These are phyloP conservation scores for Mycosphaerelloides madeirae DNA, from an alignment of 2,329 filamentous ascomycete genomes.

Conservation along the genomic window DNA sequence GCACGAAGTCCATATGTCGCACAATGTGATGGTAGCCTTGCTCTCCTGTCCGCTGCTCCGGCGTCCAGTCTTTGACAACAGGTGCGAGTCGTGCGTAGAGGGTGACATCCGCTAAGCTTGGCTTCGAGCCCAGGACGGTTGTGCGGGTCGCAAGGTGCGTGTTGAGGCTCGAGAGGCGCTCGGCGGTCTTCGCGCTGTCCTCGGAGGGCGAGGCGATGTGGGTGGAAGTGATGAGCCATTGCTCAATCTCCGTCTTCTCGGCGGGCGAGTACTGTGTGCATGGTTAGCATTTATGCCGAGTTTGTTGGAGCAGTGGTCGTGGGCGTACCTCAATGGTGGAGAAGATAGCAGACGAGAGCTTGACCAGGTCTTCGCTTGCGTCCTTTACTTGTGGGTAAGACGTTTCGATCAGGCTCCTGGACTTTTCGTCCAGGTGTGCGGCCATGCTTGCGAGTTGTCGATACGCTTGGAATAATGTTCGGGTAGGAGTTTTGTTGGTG, in stretches of 20 bases:
- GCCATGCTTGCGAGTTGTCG: conserved; percentile 26
- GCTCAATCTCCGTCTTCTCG: conserved; percentile 81
- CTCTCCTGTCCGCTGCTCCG: conserved; percentile 85
- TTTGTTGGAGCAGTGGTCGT: conserved; percentile 1
- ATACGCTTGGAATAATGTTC: conserved; percentile 1
- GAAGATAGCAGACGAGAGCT: conserved; percentile 33
- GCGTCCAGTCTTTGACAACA: conserved; percentile 70
- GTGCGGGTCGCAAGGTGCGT: conserved; percentile 81
- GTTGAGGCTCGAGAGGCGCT: conserved; percentile 76
- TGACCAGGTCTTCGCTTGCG: conserved; percentile 29
- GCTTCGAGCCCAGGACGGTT: conserved; percentile 83
- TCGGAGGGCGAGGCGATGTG: conserved; percentile 60
- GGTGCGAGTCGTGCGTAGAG: conserved; percentile 76
- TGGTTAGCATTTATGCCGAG: conserved; percentile 2
- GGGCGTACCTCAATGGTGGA: conserved; percentile 28
- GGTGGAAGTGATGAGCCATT: conserved; percentile 77
- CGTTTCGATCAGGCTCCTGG: conserved; percentile 29
- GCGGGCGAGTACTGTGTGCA: conserved; percentile 61
- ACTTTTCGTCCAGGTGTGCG: conserved; percentile 29
- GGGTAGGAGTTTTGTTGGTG: background rate
- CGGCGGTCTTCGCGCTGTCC: conserved; percentile 53
- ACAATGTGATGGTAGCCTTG: conserved; percentile 87
- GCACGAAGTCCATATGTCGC: conserved; percentile 87
- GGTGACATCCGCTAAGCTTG: conserved; percentile 79
- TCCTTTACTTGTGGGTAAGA: conserved; percentile 30